phyloP scores from a whole-genome alignment of 371 early-diverging fungal genomes.

The Mortierella sp. region DNA sequence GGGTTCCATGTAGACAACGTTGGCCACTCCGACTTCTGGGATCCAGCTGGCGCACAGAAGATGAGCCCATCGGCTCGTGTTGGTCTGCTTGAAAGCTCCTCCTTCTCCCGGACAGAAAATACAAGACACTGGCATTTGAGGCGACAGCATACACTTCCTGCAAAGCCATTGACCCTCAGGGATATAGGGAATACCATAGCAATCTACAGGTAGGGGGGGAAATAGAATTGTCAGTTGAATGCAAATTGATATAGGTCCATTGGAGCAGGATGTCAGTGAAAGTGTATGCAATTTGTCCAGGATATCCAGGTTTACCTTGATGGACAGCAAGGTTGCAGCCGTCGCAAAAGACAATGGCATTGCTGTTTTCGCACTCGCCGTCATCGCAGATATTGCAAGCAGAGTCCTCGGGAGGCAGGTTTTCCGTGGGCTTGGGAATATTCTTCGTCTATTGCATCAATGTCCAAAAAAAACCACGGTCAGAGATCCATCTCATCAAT shows the following conservation, averaged over 20 bases:
- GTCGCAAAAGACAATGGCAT: slow-evolving; percentile 99
- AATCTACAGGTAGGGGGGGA: slow-evolving; percentile 71
- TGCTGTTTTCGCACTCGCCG: slow-evolving; percentile 96
- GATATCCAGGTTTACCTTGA: slow-evolving; percentile 75
- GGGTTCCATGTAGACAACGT: slow-evolving; percentile 97
- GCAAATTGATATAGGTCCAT: not conserved
- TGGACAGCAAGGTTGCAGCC: slow-evolving; percentile 99
- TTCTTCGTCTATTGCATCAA: slow-evolving; percentile 65
- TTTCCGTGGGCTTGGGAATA: slow-evolving; percentile 63
- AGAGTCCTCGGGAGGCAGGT: slow-evolving; percentile 81
- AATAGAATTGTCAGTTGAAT: not conserved
- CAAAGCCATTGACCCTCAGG: slow-evolving; percentile 99
- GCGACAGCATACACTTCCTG: slow-evolving; percentile 95
- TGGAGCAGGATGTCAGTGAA: not conserved
- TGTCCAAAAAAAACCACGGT: not conserved
- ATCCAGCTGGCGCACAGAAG: slow-evolving; percentile 97
- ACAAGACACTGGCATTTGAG: slow-evolving; percentile 92
- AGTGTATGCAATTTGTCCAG: not conserved
- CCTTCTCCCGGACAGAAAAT: slow-evolving; percentile 95
- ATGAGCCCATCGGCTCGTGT: slow-evolving; percentile 95
- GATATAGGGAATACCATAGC: slow-evolving; percentile 99
- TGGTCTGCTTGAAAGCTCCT: slow-evolving; percentile 98
- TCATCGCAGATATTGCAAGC: slow-evolving; percentile 96
- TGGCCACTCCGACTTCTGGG: slow-evolving; percentile 93
- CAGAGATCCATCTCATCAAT: not conserved